Evolutionary conservation across 192 early-diverging fungal species (phyloP).

Genomic region (Geosiphon pyriformis): DNA sequence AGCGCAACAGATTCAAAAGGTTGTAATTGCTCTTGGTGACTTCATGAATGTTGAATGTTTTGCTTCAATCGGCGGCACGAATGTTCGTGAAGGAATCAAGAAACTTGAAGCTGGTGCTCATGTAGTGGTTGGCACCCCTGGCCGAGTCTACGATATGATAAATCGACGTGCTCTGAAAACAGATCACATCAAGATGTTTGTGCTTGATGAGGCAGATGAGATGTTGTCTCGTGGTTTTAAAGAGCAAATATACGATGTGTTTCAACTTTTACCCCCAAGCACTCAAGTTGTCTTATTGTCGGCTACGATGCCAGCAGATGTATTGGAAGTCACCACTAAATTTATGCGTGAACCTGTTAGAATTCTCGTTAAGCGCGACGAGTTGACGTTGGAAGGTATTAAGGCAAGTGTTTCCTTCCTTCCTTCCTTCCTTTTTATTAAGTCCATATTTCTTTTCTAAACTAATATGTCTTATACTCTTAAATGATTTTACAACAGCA

Average conservation of each 20-base stretch:
- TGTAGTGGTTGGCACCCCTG: conserved; percentile 96
- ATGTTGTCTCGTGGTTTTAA: conserved; percentile 99
- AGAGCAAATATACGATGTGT: conserved; percentile 97
- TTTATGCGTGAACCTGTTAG: conserved; percentile 99
- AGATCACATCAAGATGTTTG: conserved; percentile 91
- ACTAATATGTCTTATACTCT: background rate
- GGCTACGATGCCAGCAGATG: conserved; percentile 94
- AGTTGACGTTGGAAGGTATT: conserved; percentile 92
- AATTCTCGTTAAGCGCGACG: conserved; percentile 97
- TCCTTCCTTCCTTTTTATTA: too few relatives aligned
- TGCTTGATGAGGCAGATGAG: conserved; percentile 99
- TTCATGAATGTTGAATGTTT: conserved; percentile 94
- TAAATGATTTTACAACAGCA: conserved; percentile 67
- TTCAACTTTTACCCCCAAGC: conserved; percentile 79
- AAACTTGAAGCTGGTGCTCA: conserved; percentile 80
- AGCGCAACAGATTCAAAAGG: conserved; percentile 97
- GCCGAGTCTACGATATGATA: conserved; percentile 99
- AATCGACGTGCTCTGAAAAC: conserved; percentile 82
- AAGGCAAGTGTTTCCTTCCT: conserved; percentile 21
- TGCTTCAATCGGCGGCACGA: conserved; percentile 97
- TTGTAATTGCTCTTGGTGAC: conserved; percentile 89
- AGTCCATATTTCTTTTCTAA: background rate
- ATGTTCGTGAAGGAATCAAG: conserved; percentile 83
- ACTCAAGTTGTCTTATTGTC: conserved; percentile 97
- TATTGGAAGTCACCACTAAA: conserved; percentile 91